A percentile compares a stretch with the other conserved stretches of the same genome.
These are phyloP conservation scores for Penicillium malachiteum DNA, from an alignment of 495 filamentous ascomycete species.

Conservation along the genomic window DNA sequence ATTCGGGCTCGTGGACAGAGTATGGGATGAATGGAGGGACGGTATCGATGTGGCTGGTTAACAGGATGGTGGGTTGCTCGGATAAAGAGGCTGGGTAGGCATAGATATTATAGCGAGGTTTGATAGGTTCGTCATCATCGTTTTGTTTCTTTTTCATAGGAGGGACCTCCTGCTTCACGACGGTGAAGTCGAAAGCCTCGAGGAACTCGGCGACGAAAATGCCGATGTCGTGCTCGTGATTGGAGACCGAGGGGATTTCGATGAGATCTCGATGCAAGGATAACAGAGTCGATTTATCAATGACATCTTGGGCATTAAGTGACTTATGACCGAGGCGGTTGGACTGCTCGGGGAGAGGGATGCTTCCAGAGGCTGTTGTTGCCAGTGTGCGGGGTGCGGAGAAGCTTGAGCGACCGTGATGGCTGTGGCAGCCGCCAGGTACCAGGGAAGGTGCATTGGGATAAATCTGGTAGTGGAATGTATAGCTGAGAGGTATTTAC, in stretches of 20 bases:
- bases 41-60: conserved; percentile 75
- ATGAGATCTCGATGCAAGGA: conserved; percentile 76
- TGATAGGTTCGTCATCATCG: conserved; percentile 4
- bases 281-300: conserved; percentile 56
- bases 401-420: conserved; percentile 27
- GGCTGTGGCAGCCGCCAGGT: conserved; percentile 23
- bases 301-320: conserved; percentile 23
- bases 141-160: conserved; percentile 18
- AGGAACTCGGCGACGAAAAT: conserved; percentile 70
- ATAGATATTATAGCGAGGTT: conserved; percentile 71
- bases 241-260: conserved; percentile 71
- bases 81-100: conserved; percentile 63
- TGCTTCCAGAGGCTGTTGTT: conserved; percentile 20
- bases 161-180: conserved; percentile 58
- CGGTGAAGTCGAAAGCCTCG: conserved; percentile 59
- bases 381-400: conserved; percentile 33
- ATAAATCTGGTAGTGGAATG: not conserved
- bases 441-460: conserved; percentile 25
- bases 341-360: conserved; percentile 1
- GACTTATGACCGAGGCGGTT: not conserved
- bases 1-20: conserved; percentile 23
- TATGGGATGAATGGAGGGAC: conserved; percentile 66
- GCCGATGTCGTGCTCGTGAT: conserved; percentile 67
- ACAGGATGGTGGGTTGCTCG: conserved; percentile 59
- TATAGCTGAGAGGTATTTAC: too few relatives aligned